Base-by-base conservation (phyloP, 345 rosid genomes). In the Gossypium thurberi region DNA sequence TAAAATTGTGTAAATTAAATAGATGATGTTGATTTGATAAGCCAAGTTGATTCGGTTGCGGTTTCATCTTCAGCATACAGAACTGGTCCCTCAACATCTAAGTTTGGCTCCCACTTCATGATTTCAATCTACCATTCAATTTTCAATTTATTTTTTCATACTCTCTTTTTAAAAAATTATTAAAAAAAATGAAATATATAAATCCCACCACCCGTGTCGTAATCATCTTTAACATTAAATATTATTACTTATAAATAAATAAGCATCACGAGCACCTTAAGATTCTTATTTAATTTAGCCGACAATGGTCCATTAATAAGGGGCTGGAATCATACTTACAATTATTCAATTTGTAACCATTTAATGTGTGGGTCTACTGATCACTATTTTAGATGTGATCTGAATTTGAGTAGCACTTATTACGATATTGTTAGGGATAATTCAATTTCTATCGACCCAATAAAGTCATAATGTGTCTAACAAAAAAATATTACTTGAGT, bases 291-390 rank as follows among this genome's bases (percentile, higher is more conserved):
- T 46, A 18, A 18, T 64, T 65, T 12, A 44, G 14, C 52, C 26
- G 21, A 56, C 21, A 2, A 6, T 56, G 60, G 3, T 21, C 25
- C 7, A 33, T 33, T 5, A 33, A 33, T 33, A 33, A 33, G 7
- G 40, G 25, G 59, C 3, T 55, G 59, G 59, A 55, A 21, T n/a
- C 23, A 8, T 20, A n/a, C 2, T 8, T 18, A 11, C 58, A 53
- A 5, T 52, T 0, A 53, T 17, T n/a, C 37, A 33, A 4, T 33
- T 33, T 28, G 3, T 0, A 28, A 28, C 0, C 3, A 33, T 33
- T 4, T 4, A 0, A 33, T 4, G 4, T 0, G 0, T 28, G 0
- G 0, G 4, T 28, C 3, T 0, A 3, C 0, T 26, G 3, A 0
- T 21, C 21, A 26, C 0, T 26, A 26, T 26, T 26, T 26, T 26